phyloP scores from a whole-genome alignment of 768 basidiomycete genomes.

The Rhodosporidiobolus sp. region DNA sequence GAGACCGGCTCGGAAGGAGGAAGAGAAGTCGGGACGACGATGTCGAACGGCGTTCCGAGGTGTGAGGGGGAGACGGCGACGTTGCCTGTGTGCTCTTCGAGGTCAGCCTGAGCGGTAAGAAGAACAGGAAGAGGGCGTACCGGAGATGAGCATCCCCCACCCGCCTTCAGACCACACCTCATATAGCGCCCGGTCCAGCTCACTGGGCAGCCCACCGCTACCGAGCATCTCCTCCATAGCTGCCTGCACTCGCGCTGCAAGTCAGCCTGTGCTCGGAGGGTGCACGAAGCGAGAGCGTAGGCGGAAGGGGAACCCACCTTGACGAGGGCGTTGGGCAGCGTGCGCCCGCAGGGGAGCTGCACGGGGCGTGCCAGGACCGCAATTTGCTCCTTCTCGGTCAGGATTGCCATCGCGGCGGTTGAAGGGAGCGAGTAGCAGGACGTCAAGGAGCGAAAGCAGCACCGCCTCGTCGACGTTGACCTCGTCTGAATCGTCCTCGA shows the following conservation, averaged over 20 bases:
- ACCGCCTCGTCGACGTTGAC: not conserved
- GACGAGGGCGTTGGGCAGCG: constrained; percentile 54
- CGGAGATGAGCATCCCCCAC: constrained; percentile 88
- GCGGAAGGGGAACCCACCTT: constrained; percentile 50
- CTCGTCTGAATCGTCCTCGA: no score
- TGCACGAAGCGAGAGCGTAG: not conserved
- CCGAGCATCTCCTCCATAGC: constrained; percentile 85
- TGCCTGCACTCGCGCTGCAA: constrained; percentile 55
- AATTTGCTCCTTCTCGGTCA: not conserved
- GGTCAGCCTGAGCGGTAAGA: not conserved
- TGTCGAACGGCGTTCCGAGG: constrained; percentile 50
- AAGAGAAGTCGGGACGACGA: constrained; percentile 43
- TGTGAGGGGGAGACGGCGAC: constrained; percentile 65
- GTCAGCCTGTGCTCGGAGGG: not conserved
- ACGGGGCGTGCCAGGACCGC: not conserved
- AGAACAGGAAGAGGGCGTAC: constrained; percentile 47
- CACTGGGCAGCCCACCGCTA: constrained; percentile 64
- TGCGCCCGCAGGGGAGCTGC: constrained; percentile 26
- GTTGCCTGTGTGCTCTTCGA: constrained; percentile 51
- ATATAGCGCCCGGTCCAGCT: constrained; percentile 64
- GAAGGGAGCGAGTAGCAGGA: not conserved
- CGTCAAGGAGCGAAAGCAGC: not conserved
- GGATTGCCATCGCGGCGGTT: not conserved
- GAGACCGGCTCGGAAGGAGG: constrained; percentile 37
- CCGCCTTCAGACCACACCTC: constrained; percentile 66